These are phyloP conservation scores for Podila epigama DNA, from an alignment of 192 early-diverging fungal genomes.

Conservation along the genomic window DNA sequence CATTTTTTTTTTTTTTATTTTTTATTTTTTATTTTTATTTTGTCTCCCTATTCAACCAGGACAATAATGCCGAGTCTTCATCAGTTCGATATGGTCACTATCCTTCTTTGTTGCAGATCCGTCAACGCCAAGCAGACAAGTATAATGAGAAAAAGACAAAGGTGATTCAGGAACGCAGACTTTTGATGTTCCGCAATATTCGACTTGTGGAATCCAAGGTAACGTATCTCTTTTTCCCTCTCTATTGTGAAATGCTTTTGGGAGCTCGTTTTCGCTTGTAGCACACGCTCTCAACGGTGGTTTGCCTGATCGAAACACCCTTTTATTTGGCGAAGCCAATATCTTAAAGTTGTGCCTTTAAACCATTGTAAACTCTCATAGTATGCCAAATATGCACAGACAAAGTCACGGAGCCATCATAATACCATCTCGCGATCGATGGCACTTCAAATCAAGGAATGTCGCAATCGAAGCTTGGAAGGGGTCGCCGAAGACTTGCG, in stretches of 20 bases:
- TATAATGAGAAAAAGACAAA: constrained; percentile 40
- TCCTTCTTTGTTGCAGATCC: constrained; percentile 33
- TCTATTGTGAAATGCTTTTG: too few species aligned
- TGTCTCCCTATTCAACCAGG: constrained; percentile 9
- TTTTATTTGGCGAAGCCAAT: too few species aligned
- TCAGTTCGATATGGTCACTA: constrained; percentile 24
- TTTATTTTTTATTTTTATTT: neutral
- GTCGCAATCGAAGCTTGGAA: constrained; percentile 42
- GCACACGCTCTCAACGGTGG: neutral
- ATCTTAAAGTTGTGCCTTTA: neutral
- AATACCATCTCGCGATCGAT: constrained; percentile 22
- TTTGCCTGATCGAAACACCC: neutral
- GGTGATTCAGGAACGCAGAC: constrained; percentile 28
- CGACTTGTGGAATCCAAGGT: constrained; percentile 41
- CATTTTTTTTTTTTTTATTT: neutral
- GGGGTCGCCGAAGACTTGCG: constrained; percentile 31
- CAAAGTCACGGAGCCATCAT: constrained; percentile 42
- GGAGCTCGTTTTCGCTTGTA: too few species aligned
- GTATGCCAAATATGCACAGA: constrained; percentile 46
- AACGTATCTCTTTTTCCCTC: too few species aligned
- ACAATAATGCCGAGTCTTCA: constrained; percentile 7
- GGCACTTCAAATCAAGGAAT: constrained; percentile 15
- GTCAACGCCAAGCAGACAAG: constrained; percentile 38
- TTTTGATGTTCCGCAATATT: constrained; percentile 41
- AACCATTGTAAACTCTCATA: neutral